These are phyloP conservation scores for Harrya chromipes DNA, from an alignment of 768 basidiomycete species.

Conservation along the genomic window DNA sequence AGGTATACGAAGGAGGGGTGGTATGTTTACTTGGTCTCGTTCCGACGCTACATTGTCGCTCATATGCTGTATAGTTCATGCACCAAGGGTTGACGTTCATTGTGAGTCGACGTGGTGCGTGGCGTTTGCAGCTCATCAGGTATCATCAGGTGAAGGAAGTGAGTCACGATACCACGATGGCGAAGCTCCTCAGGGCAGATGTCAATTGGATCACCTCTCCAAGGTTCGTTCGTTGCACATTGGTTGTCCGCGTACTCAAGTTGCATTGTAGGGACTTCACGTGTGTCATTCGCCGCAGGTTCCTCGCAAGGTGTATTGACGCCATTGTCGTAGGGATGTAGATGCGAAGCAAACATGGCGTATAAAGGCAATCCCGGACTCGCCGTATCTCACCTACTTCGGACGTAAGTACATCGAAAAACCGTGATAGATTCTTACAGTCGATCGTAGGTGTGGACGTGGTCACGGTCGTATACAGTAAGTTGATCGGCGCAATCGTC, in stretches of 20 bases:
- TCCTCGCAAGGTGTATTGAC: not conserved
- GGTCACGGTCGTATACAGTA: slow-evolving; percentile 72
- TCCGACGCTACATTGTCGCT: not conserved
- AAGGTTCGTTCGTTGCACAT: slow-evolving; percentile 37
- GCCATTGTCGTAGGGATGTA: slow-evolving; percentile 50
- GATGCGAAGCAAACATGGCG: slow-evolving; percentile 76
- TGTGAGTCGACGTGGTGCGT: slow-evolving; percentile 38
- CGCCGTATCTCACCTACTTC: slow-evolving; percentile 59
- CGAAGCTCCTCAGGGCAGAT: slow-evolving; percentile 66
- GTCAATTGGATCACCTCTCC: slow-evolving; percentile 83
- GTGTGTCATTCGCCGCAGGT: slow-evolving; percentile 37
- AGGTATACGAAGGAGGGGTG: slow-evolving; percentile 86
- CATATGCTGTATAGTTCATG: slow-evolving; percentile 56
- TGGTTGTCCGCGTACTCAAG: not conserved
- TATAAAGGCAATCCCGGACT: slow-evolving; percentile 60
- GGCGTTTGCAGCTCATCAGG: slow-evolving; percentile 1
- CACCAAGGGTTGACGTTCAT: slow-evolving; percentile 84
- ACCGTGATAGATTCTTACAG: not conserved
- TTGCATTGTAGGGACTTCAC: slow-evolving; percentile 60
- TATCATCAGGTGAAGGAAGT: slow-evolving; percentile 66
- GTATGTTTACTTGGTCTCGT: slow-evolving; percentile 38
- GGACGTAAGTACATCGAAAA: slow-evolving; percentile 51
- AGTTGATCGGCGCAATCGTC: slow-evolving; percentile 15
- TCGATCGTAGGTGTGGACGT: slow-evolving; percentile 53
- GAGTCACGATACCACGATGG: slow-evolving; percentile 73